Percentiles rank a stretch among this genome's conserved stretches.
These are phyloP conservation scores for Abelmoschus esculentus DNA, from an alignment of 345 rosid species.

Conservation along the genomic window DNA sequence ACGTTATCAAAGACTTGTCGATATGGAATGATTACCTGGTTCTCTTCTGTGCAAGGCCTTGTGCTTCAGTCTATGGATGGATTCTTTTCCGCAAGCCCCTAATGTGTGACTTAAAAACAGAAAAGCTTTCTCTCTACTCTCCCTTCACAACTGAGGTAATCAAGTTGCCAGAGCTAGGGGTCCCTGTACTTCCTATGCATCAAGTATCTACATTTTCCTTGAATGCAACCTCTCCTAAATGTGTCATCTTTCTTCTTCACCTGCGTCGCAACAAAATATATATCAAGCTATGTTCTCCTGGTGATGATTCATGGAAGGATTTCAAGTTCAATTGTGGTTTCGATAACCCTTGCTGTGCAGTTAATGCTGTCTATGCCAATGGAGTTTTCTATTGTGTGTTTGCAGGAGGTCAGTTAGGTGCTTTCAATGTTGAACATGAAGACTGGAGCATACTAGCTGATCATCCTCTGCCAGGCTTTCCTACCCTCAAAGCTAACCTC, in stretches of 20 bases:
- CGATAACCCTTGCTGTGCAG: background rate
- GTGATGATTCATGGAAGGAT: background rate
- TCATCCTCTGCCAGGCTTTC: background rate
- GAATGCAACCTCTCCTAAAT: background rate
- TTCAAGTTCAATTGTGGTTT: background rate
- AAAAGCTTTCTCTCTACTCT: background rate
- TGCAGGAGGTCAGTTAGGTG: background rate
- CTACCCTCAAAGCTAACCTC: background rate
- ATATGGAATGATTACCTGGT: background rate
- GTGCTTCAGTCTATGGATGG: background rate
- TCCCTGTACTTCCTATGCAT: background rate
- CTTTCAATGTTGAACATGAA: background rate
- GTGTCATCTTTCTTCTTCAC: background rate
- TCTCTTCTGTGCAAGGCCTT: background rate
- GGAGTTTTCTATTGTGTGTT: background rate
- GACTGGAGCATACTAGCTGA: background rate
- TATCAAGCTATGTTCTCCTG: background rate
- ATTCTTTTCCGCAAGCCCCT: background rate
- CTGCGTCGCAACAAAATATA: background rate
- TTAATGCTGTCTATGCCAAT: background rate
- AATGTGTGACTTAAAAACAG: too few relatives aligned
- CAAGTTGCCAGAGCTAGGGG: background rate
- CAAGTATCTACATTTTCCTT: background rate
- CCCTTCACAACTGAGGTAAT: background rate
- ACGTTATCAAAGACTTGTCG: too few relatives aligned